Percentiles rank a stretch among this genome's conserved stretches.
phyloP scores from a whole-genome alignment of 2,329 filamentous ascomycete genomes.

The Thelonectria rubi region DNA sequence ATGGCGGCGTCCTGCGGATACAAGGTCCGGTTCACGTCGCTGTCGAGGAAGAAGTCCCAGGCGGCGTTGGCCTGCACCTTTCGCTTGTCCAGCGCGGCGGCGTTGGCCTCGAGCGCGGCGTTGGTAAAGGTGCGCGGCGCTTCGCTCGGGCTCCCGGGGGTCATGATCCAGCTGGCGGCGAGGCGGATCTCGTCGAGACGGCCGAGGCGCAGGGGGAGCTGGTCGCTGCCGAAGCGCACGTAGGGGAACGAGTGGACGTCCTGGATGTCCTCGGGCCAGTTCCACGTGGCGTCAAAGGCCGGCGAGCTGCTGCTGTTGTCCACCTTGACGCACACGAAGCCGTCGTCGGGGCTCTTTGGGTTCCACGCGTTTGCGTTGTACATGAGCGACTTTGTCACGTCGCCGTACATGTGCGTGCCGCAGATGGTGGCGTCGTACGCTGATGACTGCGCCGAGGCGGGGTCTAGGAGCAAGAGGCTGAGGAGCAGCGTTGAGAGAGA shows the following conservation, averaged over 20 bases:
- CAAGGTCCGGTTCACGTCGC: constrained; percentile 34
- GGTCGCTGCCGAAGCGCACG: constrained; percentile 34
- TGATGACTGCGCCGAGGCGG: constrained; percentile 1
- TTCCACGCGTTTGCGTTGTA: constrained; percentile 43
- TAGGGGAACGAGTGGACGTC: constrained; percentile 42
- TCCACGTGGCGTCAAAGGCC: constrained; percentile 34
- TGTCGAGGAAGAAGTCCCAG: constrained; percentile 42
- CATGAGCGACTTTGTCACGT: constrained; percentile 13
- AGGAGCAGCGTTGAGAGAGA: no score
- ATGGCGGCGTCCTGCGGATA: constrained; percentile 36
- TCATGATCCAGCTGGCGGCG: constrained; percentile 39
- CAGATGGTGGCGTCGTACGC: constrained; percentile 18
- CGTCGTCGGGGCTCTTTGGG: constrained; percentile 33
- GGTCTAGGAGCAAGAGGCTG: not conserved
- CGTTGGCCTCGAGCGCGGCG: constrained; percentile 30
- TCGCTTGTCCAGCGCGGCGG: constrained; percentile 18
- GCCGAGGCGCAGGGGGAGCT: constrained; percentile 35
- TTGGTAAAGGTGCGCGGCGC: constrained; percentile 26
- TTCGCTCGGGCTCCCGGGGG: constrained; percentile 18
- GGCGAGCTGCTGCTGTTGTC: constrained; percentile 41
- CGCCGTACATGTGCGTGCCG: constrained; percentile 12
- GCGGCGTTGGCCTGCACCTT: constrained; percentile 35
- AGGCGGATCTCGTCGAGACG: constrained; percentile 33
- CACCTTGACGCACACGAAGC: constrained; percentile 39
- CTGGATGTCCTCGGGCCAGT: constrained; percentile 36